These are phyloP conservation scores for Claviceps sorghi DNA, from an alignment of 2,329 filamentous ascomycete genomes.

Conservation along the genomic window DNA sequence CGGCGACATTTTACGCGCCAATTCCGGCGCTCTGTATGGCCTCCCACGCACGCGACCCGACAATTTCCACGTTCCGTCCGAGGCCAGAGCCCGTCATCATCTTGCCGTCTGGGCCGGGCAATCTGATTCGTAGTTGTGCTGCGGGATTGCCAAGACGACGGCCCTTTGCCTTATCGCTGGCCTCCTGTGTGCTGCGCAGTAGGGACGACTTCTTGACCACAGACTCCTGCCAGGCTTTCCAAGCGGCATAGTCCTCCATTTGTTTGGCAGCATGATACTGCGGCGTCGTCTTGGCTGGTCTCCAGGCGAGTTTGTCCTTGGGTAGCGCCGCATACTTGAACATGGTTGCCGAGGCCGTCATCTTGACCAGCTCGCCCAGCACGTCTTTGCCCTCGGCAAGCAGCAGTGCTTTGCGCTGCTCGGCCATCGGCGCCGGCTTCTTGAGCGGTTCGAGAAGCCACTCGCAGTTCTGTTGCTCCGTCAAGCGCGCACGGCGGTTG, in stretches of 20 bases:
- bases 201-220: constrained; percentile 40
- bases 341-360: constrained; percentile 40
- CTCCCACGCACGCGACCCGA: constrained; percentile 41
- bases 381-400: constrained; percentile 48
- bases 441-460: constrained; percentile 49
- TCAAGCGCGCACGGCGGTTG: constrained; percentile 45
- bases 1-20: constrained; percentile 13
- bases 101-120: constrained; percentile 34
- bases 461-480: constrained; percentile 39
- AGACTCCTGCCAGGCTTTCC: constrained; percentile 42
- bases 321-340: constrained; percentile 46
- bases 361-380: constrained; percentile 47
- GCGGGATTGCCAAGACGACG: constrained; percentile 18
- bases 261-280: constrained; percentile 52
- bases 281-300: constrained; percentile 47
- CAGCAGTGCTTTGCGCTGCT: constrained; percentile 37
- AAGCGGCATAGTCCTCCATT: constrained; percentile 49
- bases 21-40: constrained; percentile 31
- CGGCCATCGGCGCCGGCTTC: constrained; percentile 26
- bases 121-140: constrained; percentile 35
- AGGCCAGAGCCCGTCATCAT: constrained; percentile 18
- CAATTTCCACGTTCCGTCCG: constrained; percentile 30
- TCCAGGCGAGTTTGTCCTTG: constrained; percentile 49
- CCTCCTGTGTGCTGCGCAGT: constrained; percentile 11
- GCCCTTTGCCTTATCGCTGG: constrained; percentile 7